phyloP scores from a whole-genome alignment of 345 rosid genomes.

The Eucalyptus tenuipes region DNA sequence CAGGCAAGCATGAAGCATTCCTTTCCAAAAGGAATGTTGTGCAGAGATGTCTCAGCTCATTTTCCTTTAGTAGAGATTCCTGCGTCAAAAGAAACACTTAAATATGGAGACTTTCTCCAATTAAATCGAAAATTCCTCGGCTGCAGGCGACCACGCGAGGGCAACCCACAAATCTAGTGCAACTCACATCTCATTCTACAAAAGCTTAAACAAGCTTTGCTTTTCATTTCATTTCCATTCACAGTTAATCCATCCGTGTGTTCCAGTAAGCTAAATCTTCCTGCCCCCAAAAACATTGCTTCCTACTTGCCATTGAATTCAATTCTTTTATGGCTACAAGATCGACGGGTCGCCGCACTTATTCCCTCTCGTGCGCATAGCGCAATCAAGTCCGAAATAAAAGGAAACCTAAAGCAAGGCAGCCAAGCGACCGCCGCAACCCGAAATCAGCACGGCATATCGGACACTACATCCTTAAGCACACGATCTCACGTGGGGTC shows the following conservation, averaged over 20 bases:
- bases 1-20: constrained; percentile 51
- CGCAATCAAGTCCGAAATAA: background rate
- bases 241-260: background rate
- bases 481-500: background rate
- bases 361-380: background rate
- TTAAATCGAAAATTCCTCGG: constrained; percentile 4
- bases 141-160: background rate
- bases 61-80: constrained; percentile 57
- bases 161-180: background rate
- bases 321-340: background rate
- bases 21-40: constrained; percentile 36
- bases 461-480: background rate
- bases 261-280: background rate
- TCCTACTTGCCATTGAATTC: background rate
- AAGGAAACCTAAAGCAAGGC: background rate
- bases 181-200: background rate
- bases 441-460: background rate
- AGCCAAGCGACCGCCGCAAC: background rate
- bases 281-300: background rate
- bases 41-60: constrained; percentile 61
- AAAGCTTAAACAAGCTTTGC: background rate
- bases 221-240: background rate
- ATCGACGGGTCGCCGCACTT: background rate
- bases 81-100: constrained; percentile 92
- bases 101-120: constrained; percentile 21